Evolutionary conservation across 2,329 filamentous ascomycete genomes (phyloP).

Genomic region (Chaetomiaceae sp.): DNA sequence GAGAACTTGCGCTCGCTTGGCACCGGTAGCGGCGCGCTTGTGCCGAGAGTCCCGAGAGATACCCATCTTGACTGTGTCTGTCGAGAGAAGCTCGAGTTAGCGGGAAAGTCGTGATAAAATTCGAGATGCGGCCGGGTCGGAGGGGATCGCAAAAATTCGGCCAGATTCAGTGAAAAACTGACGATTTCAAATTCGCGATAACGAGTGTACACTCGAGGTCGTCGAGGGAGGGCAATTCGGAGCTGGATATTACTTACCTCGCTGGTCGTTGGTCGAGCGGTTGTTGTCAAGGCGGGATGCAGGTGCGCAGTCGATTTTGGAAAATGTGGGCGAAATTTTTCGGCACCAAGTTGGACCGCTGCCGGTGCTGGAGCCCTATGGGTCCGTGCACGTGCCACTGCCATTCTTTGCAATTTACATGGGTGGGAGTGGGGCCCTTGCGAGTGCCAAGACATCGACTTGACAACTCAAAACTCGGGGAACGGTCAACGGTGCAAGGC

Average conservation of each 20-base stretch:
- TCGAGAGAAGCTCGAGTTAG: conserved; percentile 28
- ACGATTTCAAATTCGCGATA: neutral
- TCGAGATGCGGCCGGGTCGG: neutral
- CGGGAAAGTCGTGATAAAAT: conserved; percentile 4
- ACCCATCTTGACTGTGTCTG: conserved; percentile 87
- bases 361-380: conserved; percentile 18
- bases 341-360: conserved; percentile 24
- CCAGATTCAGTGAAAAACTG: conserved; percentile 1
- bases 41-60: conserved; percentile 99
- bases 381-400: conserved; percentile 11
- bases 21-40: conserved; percentile 99
- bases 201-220: neutral
- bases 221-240: conserved; percentile 9
- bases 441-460: conserved; percentile 3
- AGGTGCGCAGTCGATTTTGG: conserved; percentile 23
- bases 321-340: conserved; percentile 29
- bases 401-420: no score
- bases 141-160: conserved; percentile 1
- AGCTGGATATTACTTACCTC: conserved; percentile 25
- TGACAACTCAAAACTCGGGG: no score
- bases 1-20: conserved; percentile 68
- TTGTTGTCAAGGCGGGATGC: conserved; percentile 22
- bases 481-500: no score
- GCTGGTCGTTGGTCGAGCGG: conserved; percentile 27
- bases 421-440: no score